Conservation (phyloP, 2,329 filamentous ascomycete species). For the Lachnellula subtilissima region DNA sequence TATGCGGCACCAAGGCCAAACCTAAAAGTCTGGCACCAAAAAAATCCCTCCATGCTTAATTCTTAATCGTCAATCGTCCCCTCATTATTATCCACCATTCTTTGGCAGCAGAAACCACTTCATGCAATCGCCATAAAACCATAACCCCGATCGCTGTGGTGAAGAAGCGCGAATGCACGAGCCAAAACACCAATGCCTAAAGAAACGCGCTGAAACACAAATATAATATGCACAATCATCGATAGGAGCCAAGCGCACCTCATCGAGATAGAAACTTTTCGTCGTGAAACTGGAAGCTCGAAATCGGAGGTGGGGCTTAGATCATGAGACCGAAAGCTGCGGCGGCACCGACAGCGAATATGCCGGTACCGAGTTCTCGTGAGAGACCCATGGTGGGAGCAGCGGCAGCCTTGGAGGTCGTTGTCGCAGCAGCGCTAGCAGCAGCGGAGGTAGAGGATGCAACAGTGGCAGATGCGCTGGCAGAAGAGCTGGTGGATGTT, state of each 20-base stretch:
- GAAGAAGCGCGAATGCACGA: slow-evolving; percentile 21
- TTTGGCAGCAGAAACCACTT: slow-evolving; percentile 2
- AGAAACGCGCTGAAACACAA: slow-evolving; percentile 24
- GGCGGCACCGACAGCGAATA: slow-evolving; percentile 48
- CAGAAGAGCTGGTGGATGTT: slow-evolving; percentile 29
- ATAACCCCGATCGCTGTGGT: slow-evolving; percentile 5
- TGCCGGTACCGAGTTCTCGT: slow-evolving; percentile 40
- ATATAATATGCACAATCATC: slow-evolving; percentile 26
- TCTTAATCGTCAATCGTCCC: slow-evolving; percentile 18
- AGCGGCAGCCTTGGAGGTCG: slow-evolving; percentile 37
- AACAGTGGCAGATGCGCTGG: slow-evolving; percentile 35
- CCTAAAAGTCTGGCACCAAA: neutral
- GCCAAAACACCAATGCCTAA: slow-evolving; percentile 33
- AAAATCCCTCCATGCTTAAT: neutral
- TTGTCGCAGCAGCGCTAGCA: slow-evolving; percentile 25
- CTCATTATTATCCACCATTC: slow-evolving; percentile 10
- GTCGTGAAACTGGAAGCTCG: slow-evolving; percentile 1
- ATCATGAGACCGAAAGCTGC: slow-evolving; percentile 51
- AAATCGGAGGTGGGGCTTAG: slow-evolving; percentile 33
- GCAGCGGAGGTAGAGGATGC: slow-evolving; percentile 22
- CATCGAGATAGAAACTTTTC: slow-evolving; percentile 9
- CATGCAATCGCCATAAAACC: slow-evolving; percentile 1
- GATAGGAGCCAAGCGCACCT: neutral
- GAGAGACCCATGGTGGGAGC: slow-evolving; percentile 34
- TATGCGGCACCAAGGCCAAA: neutral